These are phyloP conservation scores for Clarireedia paspali DNA, from an alignment of 2,329 filamentous ascomycete species.

Conservation along the genomic window DNA sequence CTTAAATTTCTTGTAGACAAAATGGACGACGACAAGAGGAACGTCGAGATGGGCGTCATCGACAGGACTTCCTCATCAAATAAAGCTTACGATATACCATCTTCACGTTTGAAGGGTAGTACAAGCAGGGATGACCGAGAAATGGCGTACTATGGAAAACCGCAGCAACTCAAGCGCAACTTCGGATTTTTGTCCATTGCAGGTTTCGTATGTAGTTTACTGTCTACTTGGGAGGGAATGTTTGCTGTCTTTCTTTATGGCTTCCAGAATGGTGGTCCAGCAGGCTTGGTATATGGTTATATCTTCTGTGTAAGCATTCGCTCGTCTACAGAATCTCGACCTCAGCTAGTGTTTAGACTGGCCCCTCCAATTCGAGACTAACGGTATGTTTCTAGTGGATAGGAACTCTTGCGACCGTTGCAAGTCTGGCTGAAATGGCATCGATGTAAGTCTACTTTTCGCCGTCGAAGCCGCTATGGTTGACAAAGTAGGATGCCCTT, in stretches of 20 bases:
- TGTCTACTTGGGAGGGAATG: constrained; percentile 36
- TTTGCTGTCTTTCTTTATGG: constrained; percentile 14
- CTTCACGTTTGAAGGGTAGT: constrained; percentile 9
- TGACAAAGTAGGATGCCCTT: constrained; percentile 38
- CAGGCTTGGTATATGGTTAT: constrained; percentile 34
- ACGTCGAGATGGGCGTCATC: constrained; percentile 3
- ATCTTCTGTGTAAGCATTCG: constrained; percentile 17
- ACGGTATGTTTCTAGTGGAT: constrained; percentile 13
- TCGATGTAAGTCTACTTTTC: constrained; percentile 19
- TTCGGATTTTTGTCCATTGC: constrained; percentile 35
- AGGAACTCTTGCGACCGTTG: constrained; percentile 19
- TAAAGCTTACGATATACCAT: constrained; percentile 15
- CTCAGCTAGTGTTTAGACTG: too few relatives aligned
- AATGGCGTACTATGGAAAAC: constrained; percentile 24
- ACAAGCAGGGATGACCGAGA: constrained; percentile 19
- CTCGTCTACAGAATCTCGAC: too few relatives aligned
- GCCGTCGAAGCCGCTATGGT: not conserved
- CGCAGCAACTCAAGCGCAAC: constrained; percentile 27
- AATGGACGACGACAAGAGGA: constrained; percentile 13
- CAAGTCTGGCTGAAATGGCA: constrained; percentile 20
- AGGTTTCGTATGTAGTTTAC: constrained; percentile 35
- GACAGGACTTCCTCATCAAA: constrained; percentile 7
- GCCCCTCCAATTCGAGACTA: not conserved
- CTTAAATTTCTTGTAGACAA: constrained; percentile 3
- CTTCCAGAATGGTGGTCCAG: constrained; percentile 20